Percentiles rank a stretch among this genome's conserved stretches.
Evolutionary conservation across 345 rosid genomes (phyloP).

Genomic region (Aquilaria sinensis): DNA sequence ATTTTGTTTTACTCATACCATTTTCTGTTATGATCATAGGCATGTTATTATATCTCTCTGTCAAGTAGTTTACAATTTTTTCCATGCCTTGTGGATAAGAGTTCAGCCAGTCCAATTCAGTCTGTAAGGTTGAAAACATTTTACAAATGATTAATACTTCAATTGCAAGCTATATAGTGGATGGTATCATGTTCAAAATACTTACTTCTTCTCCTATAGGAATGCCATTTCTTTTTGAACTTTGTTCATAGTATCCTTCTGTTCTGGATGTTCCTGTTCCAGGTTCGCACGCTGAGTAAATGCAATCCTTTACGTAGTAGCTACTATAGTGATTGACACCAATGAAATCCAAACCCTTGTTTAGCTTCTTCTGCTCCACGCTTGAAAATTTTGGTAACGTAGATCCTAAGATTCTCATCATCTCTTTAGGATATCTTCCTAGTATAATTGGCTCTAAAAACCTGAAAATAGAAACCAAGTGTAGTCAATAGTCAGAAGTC

Average conservation of each 20-base stretch:
- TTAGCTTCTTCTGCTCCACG: conserved; percentile 26
- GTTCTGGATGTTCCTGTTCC: conserved; percentile 42
- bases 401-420: conserved; percentile 37
- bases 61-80: conserved; percentile 33
- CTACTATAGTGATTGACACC: conserved; percentile 58
- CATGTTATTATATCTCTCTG: conserved; percentile 36
- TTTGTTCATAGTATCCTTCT: conserved; percentile 33
- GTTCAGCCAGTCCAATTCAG: not conserved
- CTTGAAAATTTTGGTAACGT: conserved; percentile 40
- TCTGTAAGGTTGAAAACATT: not conserved
- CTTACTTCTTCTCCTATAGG: conserved; percentile 44
- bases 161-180: not conserved
- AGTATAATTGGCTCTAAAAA: conserved; percentile 50
- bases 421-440: conserved; percentile 52
- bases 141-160: conserved; percentile 13
- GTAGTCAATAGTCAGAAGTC: not conserved
- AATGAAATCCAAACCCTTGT: conserved; percentile 39
- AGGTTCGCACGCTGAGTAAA: conserved; percentile 38
- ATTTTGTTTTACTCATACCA: conserved; percentile 18
- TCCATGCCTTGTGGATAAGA: conserved; percentile 45
- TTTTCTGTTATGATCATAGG: conserved; percentile 59
- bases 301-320: conserved; percentile 51
- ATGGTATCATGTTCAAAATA: not conserved
- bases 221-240: conserved; percentile 34
- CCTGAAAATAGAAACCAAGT: conserved; percentile 22